Evolutionary conservation across 352 stramenopile genomes (phyloP), one percentile per base, ranked within the genome.

Genomic region (Globisporangium nodosum): DNA sequence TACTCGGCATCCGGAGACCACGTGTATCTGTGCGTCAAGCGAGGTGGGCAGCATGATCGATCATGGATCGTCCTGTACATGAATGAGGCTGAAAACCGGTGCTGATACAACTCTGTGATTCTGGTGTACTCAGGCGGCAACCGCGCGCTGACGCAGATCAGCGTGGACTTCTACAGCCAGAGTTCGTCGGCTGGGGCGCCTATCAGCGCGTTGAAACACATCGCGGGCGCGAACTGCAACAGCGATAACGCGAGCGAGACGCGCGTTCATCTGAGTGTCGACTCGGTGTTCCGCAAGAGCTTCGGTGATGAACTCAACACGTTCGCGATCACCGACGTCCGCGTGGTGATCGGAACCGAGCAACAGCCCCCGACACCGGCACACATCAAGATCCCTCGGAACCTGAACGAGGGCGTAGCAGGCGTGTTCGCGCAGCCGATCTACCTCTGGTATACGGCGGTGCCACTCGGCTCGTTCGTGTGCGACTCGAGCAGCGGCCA

Each of bases 1-100:
- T 76, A 76, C 60, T 78, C 69, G 2, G 73, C 70, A 0, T 81
- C 80, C 4, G 85, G 85, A 0, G 70, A 83, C 51, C 89, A 88
- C 60, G 66, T 84, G 42, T 90, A 86, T 58, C 51, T 94, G 33
- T 94, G 82, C 61, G 58, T 89, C 18, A 82, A 88, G 49, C 67
- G 82, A 60, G 78, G 77, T 61, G 58, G 60, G 7, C 40, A 16
- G 15, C 42, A 9, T 20, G 16, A 20, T 39, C 47, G 51, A 16
- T 21, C 12, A 46, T 56, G 27, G 42, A 13, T 21, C 7, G 13
- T 47, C 15, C 15, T 47, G 8, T 21, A 24, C 7, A 9, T 8
- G n/a, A 21, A 47, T 35, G 5, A 7, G 5, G 31, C 5, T 11
- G 31, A 7, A 35, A 35, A 9, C 31, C 8, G 31, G 31, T 35